phyloP scores from a whole-genome alignment of 1,139 yeast genomes.

The Blastobotrys illinoisensis region DNA sequence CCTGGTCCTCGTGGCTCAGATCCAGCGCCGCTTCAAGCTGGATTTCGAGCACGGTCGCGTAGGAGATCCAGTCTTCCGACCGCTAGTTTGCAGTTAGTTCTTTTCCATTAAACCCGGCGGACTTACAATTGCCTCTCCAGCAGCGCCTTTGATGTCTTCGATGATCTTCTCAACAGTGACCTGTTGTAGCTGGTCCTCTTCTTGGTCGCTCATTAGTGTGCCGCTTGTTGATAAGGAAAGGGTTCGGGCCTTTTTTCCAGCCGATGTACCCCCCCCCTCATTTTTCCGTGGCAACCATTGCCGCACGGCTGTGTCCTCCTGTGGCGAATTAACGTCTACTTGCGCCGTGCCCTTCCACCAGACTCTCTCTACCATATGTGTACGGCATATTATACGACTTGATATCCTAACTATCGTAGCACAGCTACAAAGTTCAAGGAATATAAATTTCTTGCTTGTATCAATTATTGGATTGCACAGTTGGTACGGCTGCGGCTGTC shows the following conservation, averaged over 20 bases:
- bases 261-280: neutral
- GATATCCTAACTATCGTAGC: no score
- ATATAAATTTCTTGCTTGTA: no score
- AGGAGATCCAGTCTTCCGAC: conserved; percentile 57
- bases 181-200: neutral
- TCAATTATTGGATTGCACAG: no score
- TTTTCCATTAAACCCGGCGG: neutral
- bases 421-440: no score
- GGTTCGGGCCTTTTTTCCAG: neutral
- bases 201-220: conserved; percentile 1
- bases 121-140: conserved; percentile 22
- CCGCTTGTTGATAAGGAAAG: neutral
- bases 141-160: conserved; percentile 22
- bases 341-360: no score
- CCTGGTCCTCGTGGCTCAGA: conserved; percentile 48
- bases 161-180: conserved; percentile 12
- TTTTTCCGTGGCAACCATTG: neutral
- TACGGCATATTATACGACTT: no score
- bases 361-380: no score
- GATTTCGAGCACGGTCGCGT: conserved; percentile 64
- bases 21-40: conserved; percentile 46
- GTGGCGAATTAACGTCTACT: no score
- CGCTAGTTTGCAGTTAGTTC: conserved; percentile 6
- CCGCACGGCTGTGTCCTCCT: no score
- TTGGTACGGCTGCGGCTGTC: no score